Evolutionary conservation across 2,329 filamentous ascomycete species (phyloP).

Genomic region (Raffaelea albimanens): DNA sequence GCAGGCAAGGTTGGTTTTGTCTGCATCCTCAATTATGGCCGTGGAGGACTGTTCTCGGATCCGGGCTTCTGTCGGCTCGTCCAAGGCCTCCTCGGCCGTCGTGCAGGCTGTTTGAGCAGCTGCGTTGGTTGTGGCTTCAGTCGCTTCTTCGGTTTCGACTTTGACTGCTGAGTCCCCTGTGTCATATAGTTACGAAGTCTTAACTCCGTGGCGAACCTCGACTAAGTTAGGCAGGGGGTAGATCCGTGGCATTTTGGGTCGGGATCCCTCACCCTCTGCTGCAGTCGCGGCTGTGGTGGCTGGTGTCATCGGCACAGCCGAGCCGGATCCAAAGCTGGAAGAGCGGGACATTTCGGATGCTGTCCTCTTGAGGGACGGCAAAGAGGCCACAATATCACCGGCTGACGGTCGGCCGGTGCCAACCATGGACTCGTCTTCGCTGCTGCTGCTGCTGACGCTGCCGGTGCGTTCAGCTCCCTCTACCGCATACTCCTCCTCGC

Average conservation of each 20-base stretch:
- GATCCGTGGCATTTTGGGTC: constrained; percentile 24
- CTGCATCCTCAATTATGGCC: no score
- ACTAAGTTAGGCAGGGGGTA: constrained; percentile 26
- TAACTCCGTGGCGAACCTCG: constrained; percentile 26
- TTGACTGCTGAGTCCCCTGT: no score
- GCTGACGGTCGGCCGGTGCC: constrained; percentile 27
- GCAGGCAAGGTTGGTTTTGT: no score
- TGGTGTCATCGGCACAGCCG: neutral
- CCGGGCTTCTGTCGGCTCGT: no score
- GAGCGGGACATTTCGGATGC: constrained; percentile 43
- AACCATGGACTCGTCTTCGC: constrained; percentile 10
- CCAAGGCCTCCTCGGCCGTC: no score
- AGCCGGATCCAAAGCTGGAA: constrained; percentile 31
- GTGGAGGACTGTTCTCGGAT: no score
- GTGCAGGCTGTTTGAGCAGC: neutral
- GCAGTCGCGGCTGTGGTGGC: constrained; percentile 15
- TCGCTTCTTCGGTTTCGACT: neutral
- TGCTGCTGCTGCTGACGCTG: constrained; percentile 15
- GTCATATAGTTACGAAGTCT: constrained; percentile 6
- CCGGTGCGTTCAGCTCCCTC: neutral
- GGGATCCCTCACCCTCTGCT: constrained; percentile 16
- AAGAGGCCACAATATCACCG: constrained; percentile 32
- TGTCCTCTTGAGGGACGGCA: constrained; percentile 38
- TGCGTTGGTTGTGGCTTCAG: neutral
- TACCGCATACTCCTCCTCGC: constrained; percentile 20